Percentiles rank a stretch among this genome's conserved stretches.
Evolutionary conservation across 768 basidiomycete species (phyloP).

Genomic region (Amanita molliuscula): DNA sequence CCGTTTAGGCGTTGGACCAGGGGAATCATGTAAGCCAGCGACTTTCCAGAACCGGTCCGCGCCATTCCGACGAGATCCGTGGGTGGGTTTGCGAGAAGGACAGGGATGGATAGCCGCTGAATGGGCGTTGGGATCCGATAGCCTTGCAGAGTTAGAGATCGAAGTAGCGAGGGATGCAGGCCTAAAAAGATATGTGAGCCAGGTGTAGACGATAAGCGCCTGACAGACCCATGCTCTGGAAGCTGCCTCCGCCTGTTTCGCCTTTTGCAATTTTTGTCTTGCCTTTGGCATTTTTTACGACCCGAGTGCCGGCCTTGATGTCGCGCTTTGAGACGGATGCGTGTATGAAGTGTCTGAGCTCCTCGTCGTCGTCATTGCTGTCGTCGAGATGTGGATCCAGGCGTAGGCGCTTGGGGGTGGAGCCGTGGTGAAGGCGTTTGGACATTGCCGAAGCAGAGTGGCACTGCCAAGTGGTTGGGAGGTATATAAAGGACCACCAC

Average conservation of each 20-base stretch:
- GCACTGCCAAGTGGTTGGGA: not conserved
- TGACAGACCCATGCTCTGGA: conserved; percentile 84
- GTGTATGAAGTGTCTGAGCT: conserved; percentile 54
- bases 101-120: conserved; percentile 82
- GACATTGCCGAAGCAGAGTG: not conserved
- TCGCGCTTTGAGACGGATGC: conserved; percentile 64
- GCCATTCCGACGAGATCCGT: conserved; percentile 97
- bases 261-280: conserved; percentile 62
- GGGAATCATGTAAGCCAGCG: conserved; percentile 91
- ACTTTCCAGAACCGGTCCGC: conserved; percentile 95
- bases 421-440: conserved; percentile 8
- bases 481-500: not conserved
- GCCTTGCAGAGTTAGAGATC: conserved; percentile 83
- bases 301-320: conserved; percentile 61
- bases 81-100: conserved; percentile 74
- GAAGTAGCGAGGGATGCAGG: conserved; percentile 72
- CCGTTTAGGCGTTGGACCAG: conserved; percentile 81
- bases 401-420: conserved; percentile 26
- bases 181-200: conserved; percentile 31
- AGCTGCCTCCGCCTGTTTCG: conserved; percentile 87
- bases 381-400: not conserved
- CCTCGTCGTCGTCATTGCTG: conserved; percentile 41
- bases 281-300: conserved; percentile 70
- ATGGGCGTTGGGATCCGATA: conserved; percentile 95
- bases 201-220: conserved; percentile 1